These are phyloP conservation scores for Xylaria scruposa DNA, from an alignment of 495 filamentous ascomycete species.

Conservation along the genomic window DNA sequence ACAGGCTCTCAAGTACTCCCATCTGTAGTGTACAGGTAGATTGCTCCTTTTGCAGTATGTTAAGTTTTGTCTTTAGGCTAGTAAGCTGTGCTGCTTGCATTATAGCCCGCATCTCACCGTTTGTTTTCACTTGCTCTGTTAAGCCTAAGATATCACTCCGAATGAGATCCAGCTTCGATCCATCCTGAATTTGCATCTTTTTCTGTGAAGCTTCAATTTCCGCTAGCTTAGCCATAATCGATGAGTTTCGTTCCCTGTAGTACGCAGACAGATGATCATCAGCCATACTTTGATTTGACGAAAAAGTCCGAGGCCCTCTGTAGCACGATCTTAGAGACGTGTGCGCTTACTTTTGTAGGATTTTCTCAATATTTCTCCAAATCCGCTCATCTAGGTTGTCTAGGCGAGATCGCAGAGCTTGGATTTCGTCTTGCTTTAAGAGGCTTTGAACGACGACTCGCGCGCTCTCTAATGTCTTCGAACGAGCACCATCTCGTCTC, in stretches of 20 bases:
- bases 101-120: not conserved
- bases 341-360: not conserved
- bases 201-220: not conserved
- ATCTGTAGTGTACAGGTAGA: not conserved
- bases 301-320: not conserved
- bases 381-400: not conserved
- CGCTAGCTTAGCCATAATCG: not conserved
- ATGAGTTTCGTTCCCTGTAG: not conserved
- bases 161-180: conserved; percentile 5
- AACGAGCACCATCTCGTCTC: not conserved
- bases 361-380: not conserved
- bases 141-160: not conserved
- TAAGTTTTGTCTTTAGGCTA: conserved; percentile 6
- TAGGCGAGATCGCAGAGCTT: not conserved
- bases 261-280: not conserved
- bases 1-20: not conserved
- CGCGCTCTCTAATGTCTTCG: not conserved
- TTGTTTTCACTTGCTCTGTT: not conserved
- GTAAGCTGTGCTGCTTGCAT: not conserved
- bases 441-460: not conserved
- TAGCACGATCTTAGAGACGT: not conserved
- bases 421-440: conserved; percentile 5
- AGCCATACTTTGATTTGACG: not conserved
- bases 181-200: not conserved
- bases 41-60: conserved; percentile 1